Evolutionary conservation across 495 filamentous ascomycete species (phyloP).

Genomic region (Hypoxylon subgilvum): DNA sequence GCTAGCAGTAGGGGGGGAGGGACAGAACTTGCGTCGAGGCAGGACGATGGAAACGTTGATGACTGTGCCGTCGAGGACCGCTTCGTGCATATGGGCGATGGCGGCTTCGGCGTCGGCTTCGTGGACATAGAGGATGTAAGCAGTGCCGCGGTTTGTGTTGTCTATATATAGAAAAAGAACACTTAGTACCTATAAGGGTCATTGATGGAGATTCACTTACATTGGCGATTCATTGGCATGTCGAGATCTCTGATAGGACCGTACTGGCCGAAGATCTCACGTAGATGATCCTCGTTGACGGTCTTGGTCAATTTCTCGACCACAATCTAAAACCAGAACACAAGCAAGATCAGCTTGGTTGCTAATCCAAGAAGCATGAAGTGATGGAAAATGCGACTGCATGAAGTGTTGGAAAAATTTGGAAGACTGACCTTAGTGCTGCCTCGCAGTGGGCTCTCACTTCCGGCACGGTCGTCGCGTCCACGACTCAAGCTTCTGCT

Average conservation of each 20-base stretch:
- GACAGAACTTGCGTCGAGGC: constrained; percentile 72
- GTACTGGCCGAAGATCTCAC: constrained; percentile 90
- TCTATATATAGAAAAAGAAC: constrained; percentile 54
- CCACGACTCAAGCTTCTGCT: constrained; percentile 39
- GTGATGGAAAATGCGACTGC: not conserved
- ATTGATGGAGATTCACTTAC: constrained; percentile 55
- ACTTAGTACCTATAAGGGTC: not conserved
- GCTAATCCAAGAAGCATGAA: not conserved
- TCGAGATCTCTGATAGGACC: constrained; percentile 85
- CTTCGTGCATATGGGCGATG: constrained; percentile 98
- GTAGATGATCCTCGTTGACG: constrained; percentile 83
- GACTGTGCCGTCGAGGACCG: constrained; percentile 84
- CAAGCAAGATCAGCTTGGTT: constrained; percentile 19
- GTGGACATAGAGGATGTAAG: constrained; percentile 85
- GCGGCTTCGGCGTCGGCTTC: constrained; percentile 83
- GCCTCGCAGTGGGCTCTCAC: constrained; percentile 43
- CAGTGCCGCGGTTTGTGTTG: constrained; percentile 89
- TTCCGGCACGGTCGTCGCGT: constrained; percentile 44
- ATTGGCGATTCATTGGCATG: constrained; percentile 84
- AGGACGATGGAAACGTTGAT: constrained; percentile 94
- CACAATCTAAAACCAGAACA: constrained; percentile 70
- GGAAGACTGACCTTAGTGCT: constrained; percentile 44
- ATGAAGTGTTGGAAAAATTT: constrained; percentile 5
- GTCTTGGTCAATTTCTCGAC: constrained; percentile 97
- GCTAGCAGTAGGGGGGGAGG: constrained; percentile 55